These are phyloP conservation scores for Diaporthe humulicola DNA, from an alignment of 2,329 filamentous ascomycete genomes.

Conservation along the genomic window DNA sequence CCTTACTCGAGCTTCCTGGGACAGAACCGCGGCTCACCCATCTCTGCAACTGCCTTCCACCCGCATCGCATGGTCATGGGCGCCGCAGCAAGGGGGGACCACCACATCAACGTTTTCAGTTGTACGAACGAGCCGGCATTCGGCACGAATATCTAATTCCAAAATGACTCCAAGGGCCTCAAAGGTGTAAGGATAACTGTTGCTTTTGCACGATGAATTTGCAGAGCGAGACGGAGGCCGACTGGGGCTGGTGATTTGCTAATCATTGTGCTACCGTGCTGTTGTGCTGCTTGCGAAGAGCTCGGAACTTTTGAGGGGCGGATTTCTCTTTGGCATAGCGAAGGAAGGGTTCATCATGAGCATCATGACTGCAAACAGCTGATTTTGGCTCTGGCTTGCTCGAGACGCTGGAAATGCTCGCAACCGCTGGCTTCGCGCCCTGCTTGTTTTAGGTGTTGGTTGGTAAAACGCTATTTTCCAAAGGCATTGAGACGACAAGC, in stretches of 20 bases:
- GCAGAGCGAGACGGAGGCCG: not conserved
- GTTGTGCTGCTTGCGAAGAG: slow-evolving; percentile 4
- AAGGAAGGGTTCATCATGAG: slow-evolving; percentile 13
- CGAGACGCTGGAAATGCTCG: slow-evolving; percentile 5
- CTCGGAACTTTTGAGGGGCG: not conserved
- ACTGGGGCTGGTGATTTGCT: not conserved
- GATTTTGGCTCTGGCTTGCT: slow-evolving; percentile 17
- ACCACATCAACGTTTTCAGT: slow-evolving; percentile 90
- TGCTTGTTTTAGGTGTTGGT: slow-evolving; percentile 22
- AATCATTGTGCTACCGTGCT: not conserved
- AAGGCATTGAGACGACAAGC: slow-evolving; percentile 21
- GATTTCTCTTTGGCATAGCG: slow-evolving; percentile 32
- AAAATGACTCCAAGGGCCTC: not conserved
- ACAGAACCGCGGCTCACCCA: slow-evolving; percentile 83
- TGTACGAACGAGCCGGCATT: slow-evolving; percentile 66
- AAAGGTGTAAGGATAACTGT: not conserved
- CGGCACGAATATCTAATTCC: slow-evolving; percentile 29
- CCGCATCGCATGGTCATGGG: slow-evolving; percentile 93
- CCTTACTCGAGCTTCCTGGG: slow-evolving; percentile 91
- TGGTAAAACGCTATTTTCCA: slow-evolving; percentile 20
- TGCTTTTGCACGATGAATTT: slow-evolving; percentile 16
- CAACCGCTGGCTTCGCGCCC: not conserved
- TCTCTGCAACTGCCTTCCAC: slow-evolving; percentile 93
- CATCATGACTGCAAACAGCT: slow-evolving; percentile 25
- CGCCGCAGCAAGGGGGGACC: slow-evolving; percentile 86